A percentile compares a stretch with the other conserved stretches of the same genome.
phyloP scores from a whole-genome alignment of 352 stramenopile genomes.

The Phytophthora foliorum region DNA sequence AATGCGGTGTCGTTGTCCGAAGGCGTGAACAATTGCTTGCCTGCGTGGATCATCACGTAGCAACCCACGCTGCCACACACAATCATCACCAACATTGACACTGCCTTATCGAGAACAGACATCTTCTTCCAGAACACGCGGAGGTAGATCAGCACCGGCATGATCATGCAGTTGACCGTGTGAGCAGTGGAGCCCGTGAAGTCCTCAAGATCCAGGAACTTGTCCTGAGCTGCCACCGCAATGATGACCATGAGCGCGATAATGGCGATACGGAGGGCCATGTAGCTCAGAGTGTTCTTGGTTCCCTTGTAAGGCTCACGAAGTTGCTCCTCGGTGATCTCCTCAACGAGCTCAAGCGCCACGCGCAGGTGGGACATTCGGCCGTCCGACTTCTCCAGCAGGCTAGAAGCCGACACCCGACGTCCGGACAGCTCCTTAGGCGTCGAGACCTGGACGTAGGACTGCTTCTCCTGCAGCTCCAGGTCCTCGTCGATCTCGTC shows the following conservation, averaged over 20 bases:
- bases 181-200: slow-evolving; percentile 54
- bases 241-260: slow-evolving; percentile 26
- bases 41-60: slow-evolving; percentile 58
- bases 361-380: slow-evolving; percentile 28
- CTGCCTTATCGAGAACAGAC: slow-evolving; percentile 53
- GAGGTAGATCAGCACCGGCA: slow-evolving; percentile 61
- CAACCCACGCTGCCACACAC: slow-evolving; percentile 48
- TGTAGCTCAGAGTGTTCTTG: slow-evolving; percentile 46
- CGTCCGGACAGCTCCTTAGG: slow-evolving; percentile 8
- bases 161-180: slow-evolving; percentile 60
- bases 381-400: slow-evolving; percentile 25
- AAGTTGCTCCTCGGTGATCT: slow-evolving; percentile 27
- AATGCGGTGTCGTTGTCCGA: slow-evolving; percentile 23
- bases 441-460: slow-evolving; percentile 11
- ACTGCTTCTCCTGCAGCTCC: slow-evolving; percentile 26
- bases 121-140: slow-evolving; percentile 51
- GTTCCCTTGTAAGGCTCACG: slow-evolving; percentile 47
- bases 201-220: slow-evolving; percentile 38
- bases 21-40: slow-evolving; percentile 48
- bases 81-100: slow-evolving; percentile 46
- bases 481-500: slow-evolving; percentile 27
- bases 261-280: slow-evolving; percentile 25
- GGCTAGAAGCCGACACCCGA: slow-evolving; percentile 10
- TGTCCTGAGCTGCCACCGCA: slow-evolving; percentile 19
- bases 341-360: slow-evolving; percentile 17